Evolutionary conservation across 495 filamentous ascomycete species (phyloP), one percentile per base, ranked within the genome.

Genomic region (Evansstolkia leycettana): DNA sequence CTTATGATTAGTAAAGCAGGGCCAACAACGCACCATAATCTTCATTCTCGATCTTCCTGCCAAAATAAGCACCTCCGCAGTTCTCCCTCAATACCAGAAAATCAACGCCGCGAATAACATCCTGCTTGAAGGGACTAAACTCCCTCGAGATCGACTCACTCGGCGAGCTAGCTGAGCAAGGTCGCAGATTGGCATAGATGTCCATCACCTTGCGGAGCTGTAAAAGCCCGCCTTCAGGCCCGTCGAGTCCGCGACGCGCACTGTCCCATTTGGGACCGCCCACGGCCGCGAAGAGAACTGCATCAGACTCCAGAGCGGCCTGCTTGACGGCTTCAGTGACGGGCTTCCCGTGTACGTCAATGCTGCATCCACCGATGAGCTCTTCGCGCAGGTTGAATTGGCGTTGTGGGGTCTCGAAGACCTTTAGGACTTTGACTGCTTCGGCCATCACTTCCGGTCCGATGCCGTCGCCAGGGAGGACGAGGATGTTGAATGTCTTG

Each of bases 401-500:
- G 31, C 47, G 48, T 2, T 49, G 26, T 2, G 52, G 34, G n/a
- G 47, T 50, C 42, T 64, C 60, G 42, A 71, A 61, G 29, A 55
- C 54, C 40, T 62, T 45, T 9, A 74, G 64, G 17, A 74, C 57
- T 43, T 69, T 69, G 31, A 65, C 47, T 26, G 68, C 69, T 47
- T 72, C 68, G 25, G 54, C 34, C 51, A 70, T 70, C 25, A 74
- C 59, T 42, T 74, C 70, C 0, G 69, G 69, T 20, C 70, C 70
- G 45, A 74, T 66, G 34, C 68, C 64, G 39, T 74, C 70, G 41
- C 67, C 70, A 3, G 67, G 64, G 13, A 74, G 62, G 34, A 70
- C 41, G 31, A 72, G 68, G 46, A 74, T 66, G 6, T 61, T 67
- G 55, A 58, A 60, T 10, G 32, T 47, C 46, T 54, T 34, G 13